phyloP scores from a whole-genome alignment of 2,329 filamentous ascomycete genomes.

The Thyridium curvatum region DNA sequence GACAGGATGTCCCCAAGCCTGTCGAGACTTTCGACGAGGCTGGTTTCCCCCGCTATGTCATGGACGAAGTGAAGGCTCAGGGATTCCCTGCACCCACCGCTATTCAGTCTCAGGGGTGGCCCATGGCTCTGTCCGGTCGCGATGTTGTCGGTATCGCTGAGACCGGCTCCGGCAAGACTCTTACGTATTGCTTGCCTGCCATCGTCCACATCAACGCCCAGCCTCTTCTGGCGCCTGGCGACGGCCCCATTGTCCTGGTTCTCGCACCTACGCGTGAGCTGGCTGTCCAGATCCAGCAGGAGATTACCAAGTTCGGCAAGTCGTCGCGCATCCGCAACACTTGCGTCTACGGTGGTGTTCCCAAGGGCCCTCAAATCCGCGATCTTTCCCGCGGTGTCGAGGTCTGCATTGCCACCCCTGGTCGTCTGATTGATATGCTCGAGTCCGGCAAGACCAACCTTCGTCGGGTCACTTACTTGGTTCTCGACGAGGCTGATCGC shows the following conservation, averaged over 20 bases:
- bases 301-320: constrained; percentile 97
- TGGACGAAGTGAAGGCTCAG: constrained; percentile 97
- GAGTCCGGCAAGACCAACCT: constrained; percentile 98
- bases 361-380: constrained; percentile 93
- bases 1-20: constrained; percentile 78
- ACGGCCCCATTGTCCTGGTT: constrained; percentile 93
- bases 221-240: constrained; percentile 87
- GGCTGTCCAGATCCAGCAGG: constrained; percentile 96
- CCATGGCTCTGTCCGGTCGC: constrained; percentile 95
- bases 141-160: constrained; percentile 99
- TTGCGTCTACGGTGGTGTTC: constrained; percentile 97
- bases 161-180: constrained; percentile 97
- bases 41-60: constrained; percentile 92
- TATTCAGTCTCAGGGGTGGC: constrained; percentile 98
- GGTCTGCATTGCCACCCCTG: constrained; percentile 96
- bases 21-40: constrained; percentile 98
- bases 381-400: constrained; percentile 93
- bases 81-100: constrained; percentile 90
- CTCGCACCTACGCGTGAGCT: constrained; percentile 95
- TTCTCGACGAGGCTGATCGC: constrained; percentile 97
- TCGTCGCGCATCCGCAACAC: constrained; percentile 98
- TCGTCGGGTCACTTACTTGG: constrained; percentile 93
- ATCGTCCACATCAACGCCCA: constrained; percentile 99
- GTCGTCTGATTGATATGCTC: constrained; percentile 97
- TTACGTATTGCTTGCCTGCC: constrained; percentile 95